These are phyloP conservation scores for Ciborinia camelliae DNA, from an alignment of 2,329 filamentous ascomycete genomes.

Conservation along the genomic window DNA sequence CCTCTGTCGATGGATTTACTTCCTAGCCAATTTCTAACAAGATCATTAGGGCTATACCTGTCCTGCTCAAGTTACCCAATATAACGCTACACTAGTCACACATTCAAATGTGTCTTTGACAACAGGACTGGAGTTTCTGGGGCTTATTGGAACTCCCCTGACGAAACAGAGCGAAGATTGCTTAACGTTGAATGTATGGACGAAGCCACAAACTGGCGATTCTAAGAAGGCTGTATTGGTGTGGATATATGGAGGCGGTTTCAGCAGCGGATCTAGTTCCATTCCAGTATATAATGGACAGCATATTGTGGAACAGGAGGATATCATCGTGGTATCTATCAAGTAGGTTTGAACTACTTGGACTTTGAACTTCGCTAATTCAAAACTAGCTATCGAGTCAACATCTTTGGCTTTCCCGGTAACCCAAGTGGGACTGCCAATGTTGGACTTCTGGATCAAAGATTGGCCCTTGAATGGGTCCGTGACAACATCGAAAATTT, in stretches of 20 bases:
- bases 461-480: constrained; percentile 58
- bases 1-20: constrained; percentile 16
- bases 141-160: background rate
- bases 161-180: constrained; percentile 38
- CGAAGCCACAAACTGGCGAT: constrained; percentile 31
- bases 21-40: constrained; percentile 21
- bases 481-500: constrained; percentile 56
- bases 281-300: constrained; percentile 43
- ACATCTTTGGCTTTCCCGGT: constrained; percentile 42
- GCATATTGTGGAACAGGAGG: constrained; percentile 42
- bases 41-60: constrained; percentile 21
- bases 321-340: constrained; percentile 46
- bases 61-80: constrained; percentile 1
- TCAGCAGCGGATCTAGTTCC: constrained; percentile 39
- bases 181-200: constrained; percentile 42
- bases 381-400: constrained; percentile 39
- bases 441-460: constrained; percentile 60
- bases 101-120: constrained; percentile 3
- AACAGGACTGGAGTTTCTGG: background rate
- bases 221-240: constrained; percentile 42
- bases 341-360: constrained; percentile 41
- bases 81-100: background rate
- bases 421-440: constrained; percentile 43
- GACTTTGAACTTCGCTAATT: constrained; percentile 1
- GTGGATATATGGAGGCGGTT: constrained; percentile 44